Conservation (phyloP, 805 yeast species). For the Torulaspora quercuum region DNA sequence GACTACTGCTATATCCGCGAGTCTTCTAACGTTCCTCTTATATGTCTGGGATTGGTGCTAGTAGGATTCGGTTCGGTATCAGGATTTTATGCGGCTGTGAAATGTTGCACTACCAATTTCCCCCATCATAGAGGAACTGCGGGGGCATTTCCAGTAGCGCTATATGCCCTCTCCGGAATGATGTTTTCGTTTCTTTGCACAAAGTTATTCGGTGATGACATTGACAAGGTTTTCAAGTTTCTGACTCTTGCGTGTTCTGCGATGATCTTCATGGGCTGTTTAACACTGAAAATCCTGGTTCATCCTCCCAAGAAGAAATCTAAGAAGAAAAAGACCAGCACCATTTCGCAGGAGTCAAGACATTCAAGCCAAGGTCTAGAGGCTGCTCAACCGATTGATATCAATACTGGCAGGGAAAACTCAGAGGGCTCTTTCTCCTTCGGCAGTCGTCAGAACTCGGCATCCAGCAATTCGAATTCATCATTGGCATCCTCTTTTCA, state of each 20-base stretch:
- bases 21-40: constrained; percentile 39
- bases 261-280: constrained; percentile 35
- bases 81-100: constrained; percentile 56
- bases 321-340: constrained; percentile 4
- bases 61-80: constrained; percentile 66
- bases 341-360: not conserved
- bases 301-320: constrained; percentile 5
- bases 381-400: constrained; percentile 19
- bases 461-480: constrained; percentile 11
- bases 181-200: constrained; percentile 59
- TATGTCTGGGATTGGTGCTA: constrained; percentile 48
- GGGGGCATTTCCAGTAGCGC: constrained; percentile 62
- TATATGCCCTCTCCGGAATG: constrained; percentile 70
- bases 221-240: constrained; percentile 54
- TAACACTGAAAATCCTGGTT: constrained; percentile 27
- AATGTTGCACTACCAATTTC: constrained; percentile 52
- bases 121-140: constrained; percentile 70
- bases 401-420: constrained; percentile 5
- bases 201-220: constrained; percentile 47
- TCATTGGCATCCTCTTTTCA: constrained; percentile 16
- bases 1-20: constrained; percentile 45
- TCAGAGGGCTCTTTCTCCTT: constrained; percentile 1
- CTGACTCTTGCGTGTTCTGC: constrained; percentile 49
- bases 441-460: constrained; percentile 4
- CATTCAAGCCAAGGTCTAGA: not conserved